Evolutionary conservation across 805 yeast genomes (phyloP).

Genomic region (Saturnispora saitoi): DNA sequence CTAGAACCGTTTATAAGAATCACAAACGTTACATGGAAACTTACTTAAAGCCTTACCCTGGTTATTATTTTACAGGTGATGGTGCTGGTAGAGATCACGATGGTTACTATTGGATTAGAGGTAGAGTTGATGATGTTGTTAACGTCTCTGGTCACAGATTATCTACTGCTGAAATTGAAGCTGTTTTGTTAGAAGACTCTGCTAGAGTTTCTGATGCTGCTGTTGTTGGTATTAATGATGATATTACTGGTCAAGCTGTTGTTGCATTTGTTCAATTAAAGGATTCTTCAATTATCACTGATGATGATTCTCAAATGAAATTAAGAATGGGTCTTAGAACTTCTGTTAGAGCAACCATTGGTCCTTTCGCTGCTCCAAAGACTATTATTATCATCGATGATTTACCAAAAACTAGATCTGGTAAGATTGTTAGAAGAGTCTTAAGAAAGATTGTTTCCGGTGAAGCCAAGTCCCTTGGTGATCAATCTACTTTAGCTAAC

Average conservation of each 20-base stretch:
- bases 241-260: constrained; percentile 95
- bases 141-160: constrained; percentile 96
- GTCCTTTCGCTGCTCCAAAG: constrained; percentile 95
- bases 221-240: constrained; percentile 93
- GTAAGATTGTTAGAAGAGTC: constrained; percentile 97
- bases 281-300: constrained; percentile 35
- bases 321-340: constrained; percentile 67
- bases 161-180: constrained; percentile 97
- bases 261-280: constrained; percentile 89
- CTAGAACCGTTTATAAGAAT: constrained; percentile 88
- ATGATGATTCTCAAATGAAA: constrained; percentile 39
- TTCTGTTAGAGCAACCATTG: constrained; percentile 87
- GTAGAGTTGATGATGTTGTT: constrained; percentile 97
- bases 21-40: constrained; percentile 84
- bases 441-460: constrained; percentile 87
- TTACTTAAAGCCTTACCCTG: constrained; percentile 86
- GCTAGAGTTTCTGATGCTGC: constrained; percentile 81
- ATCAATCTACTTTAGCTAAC: constrained; percentile 79
- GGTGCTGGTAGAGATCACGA: constrained; percentile 97
- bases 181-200: constrained; percentile 72
- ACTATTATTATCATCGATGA: constrained; percentile 72
- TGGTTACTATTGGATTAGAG: constrained; percentile 96
- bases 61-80: constrained; percentile 93
- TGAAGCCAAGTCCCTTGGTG: constrained; percentile 91
- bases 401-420: constrained; percentile 96